These are phyloP conservation scores for Ogataea pini DNA, from an alignment of 805 yeast genomes.

Conservation along the genomic window DNA sequence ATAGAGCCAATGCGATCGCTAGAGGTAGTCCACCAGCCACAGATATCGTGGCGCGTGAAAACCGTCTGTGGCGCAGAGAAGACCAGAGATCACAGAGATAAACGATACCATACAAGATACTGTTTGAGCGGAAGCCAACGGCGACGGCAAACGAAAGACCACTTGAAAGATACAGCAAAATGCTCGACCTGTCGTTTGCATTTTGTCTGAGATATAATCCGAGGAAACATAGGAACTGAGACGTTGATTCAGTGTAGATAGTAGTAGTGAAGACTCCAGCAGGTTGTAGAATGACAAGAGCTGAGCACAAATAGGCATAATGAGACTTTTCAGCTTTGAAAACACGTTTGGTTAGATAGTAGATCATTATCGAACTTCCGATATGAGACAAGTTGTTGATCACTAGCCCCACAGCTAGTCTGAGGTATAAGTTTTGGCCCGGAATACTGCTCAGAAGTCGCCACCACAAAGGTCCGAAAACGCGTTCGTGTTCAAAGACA, in stretches of 20 bases:
- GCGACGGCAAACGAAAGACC: conserved; percentile 59
- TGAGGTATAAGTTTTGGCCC: conserved; percentile 41
- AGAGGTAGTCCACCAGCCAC: conserved; percentile 59
- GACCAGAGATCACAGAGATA: conserved; percentile 57
- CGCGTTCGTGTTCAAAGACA: conserved; percentile 86
- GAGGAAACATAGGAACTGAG: conserved; percentile 58
- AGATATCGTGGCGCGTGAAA: conserved; percentile 30
- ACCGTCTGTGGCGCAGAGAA: conserved; percentile 15
- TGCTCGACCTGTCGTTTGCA: conserved; percentile 7
- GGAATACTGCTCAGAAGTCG: conserved; percentile 35
- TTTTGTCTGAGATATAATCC: conserved; percentile 53
- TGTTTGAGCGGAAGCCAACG: conserved; percentile 72
- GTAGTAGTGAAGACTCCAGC: conserved; percentile 77
- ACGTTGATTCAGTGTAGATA: conserved; percentile 75
- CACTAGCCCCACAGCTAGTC: conserved; percentile 48
- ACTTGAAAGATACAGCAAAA: conserved; percentile 40
- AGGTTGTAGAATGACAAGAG: conserved; percentile 62
- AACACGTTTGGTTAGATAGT: conserved; percentile 42
- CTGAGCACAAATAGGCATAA: conserved; percentile 23
- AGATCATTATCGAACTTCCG: conserved; percentile 48
- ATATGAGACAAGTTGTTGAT: conserved; percentile 56
- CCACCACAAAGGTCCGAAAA: conserved; percentile 82
- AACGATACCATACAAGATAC: conserved; percentile 68
- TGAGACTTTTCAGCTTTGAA: conserved; percentile 13
- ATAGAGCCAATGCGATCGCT: conserved; percentile 44